Conservation (phyloP, 805 yeast species). For the Sugiyamaella smithiae region DNA sequence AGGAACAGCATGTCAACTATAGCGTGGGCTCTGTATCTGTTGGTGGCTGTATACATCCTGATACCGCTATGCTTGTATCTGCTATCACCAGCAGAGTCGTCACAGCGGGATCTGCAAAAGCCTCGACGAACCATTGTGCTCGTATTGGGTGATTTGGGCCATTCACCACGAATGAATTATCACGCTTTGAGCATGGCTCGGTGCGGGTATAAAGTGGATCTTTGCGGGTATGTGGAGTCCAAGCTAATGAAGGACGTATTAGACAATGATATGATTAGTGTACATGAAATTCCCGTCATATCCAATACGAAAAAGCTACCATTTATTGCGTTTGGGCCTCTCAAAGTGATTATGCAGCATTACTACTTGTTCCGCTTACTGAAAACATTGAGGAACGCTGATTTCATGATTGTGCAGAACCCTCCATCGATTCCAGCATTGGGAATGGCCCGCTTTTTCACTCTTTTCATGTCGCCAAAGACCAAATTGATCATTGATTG, state of each 20-base stretch:
- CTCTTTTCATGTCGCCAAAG: constrained; percentile 47
- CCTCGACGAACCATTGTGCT: constrained; percentile 64
- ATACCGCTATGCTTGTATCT: constrained; percentile 23
- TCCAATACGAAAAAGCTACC: constrained; percentile 39
- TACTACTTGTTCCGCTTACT: constrained; percentile 47
- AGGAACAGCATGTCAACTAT: constrained; percentile 5
- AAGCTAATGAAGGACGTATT: constrained; percentile 21
- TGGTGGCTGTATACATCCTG: constrained; percentile 20
- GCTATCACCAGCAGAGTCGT: constrained; percentile 15
- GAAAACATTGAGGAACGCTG: constrained; percentile 55
- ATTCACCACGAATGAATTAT: constrained; percentile 91
- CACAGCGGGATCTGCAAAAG: constrained; percentile 19
- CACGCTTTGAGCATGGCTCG: constrained; percentile 79
- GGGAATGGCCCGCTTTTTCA: constrained; percentile 56
- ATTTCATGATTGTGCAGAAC: constrained; percentile 68
- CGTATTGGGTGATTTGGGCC: constrained; percentile 91
- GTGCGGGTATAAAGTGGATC: constrained; percentile 66
- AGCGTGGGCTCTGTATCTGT: constrained; percentile 15
- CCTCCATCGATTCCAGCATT: constrained; percentile 91
- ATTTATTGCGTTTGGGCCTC: constrained; percentile 52
- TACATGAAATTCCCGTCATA: constrained; percentile 32
- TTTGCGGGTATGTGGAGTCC: constrained; percentile 67
- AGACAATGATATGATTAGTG: constrained; percentile 27
- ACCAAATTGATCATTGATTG: constrained; percentile 81
- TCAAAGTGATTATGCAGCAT: constrained; percentile 61